Evolutionary conservation across 495 filamentous ascomycete species (phyloP).

Genomic region (Aspergillus affinis): DNA sequence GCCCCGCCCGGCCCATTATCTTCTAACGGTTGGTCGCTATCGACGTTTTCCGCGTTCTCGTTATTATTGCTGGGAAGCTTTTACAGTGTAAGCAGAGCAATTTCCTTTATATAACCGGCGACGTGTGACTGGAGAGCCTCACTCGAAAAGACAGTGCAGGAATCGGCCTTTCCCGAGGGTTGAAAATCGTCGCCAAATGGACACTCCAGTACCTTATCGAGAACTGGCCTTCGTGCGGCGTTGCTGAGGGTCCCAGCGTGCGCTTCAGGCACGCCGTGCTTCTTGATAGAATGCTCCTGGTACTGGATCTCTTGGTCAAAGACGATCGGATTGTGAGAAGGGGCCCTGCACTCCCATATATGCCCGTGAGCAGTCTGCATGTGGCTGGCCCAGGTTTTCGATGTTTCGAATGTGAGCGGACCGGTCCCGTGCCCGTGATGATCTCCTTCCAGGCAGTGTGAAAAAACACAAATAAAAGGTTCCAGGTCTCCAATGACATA

Average conservation of each 20-base stretch:
- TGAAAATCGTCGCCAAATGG: conserved; percentile 36
- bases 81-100: conserved; percentile 34
- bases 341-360: conserved; percentile 34
- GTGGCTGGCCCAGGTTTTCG: conserved; percentile 33
- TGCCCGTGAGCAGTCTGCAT: conserved; percentile 35
- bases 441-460: conserved; percentile 23
- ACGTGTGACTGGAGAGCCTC: conserved; percentile 34
- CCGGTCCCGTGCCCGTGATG: conserved; percentile 20
- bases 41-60: conserved; percentile 24
- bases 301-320: conserved; percentile 29
- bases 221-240: conserved; percentile 27
- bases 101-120: conserved; percentile 34
- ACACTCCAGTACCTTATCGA: conserved; percentile 27
- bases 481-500: conserved; percentile 34
- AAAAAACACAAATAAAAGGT: conserved; percentile 31
- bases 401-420: conserved; percentile 31
- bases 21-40: conserved; percentile 30
- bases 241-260: conserved; percentile 26
- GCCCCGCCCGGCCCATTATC: conserved; percentile 17
- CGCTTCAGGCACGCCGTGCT: conserved; percentile 31
- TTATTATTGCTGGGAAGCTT: conserved; percentile 31
- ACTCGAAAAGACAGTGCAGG: conserved; percentile 27
- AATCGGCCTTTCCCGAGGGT: conserved; percentile 22
- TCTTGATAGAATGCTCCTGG: conserved; percentile 30
- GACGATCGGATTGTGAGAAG: conserved; percentile 30